Evolutionary conservation across 1,139 yeast genomes (phyloP).

Genomic region (Diutina neorugosa): DNA sequence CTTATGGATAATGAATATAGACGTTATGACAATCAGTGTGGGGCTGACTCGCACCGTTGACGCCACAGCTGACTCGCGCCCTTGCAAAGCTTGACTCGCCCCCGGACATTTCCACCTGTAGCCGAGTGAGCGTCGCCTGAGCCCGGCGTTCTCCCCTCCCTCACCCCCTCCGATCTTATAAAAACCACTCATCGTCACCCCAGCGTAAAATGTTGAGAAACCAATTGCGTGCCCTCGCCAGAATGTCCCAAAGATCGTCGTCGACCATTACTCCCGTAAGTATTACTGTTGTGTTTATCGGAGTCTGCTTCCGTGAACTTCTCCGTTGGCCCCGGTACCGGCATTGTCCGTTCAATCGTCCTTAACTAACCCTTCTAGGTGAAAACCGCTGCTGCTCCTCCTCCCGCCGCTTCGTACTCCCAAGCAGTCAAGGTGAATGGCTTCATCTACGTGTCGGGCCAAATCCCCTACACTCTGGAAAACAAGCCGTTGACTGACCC

Average conservation of each 20-base stretch:
- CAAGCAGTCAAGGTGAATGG: constrained; percentile 88
- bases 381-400: constrained; percentile 57
- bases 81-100: not conserved
- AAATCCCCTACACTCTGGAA: constrained; percentile 81
- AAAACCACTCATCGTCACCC: not conserved
- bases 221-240: not conserved
- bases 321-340: too few relatives aligned
- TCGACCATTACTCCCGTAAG: constrained; percentile 1
- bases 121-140: not conserved
- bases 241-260: not conserved
- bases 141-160: not conserved
- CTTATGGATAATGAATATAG: too few relatives aligned
- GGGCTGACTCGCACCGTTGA: not conserved
- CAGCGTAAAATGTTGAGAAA: constrained; percentile 2
- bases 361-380: not conserved
- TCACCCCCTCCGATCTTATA: not conserved
- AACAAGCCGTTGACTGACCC: constrained; percentile 52
- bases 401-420: constrained; percentile 91
- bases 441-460: constrained; percentile 87
- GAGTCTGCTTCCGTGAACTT: too few relatives aligned
- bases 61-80: not conserved
- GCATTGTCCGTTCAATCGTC: not conserved
- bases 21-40: not conserved
- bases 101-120: not conserved
- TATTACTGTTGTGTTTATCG: too few relatives aligned